These are phyloP conservation scores for Daedaleopsis nitida DNA, from an alignment of 768 basidiomycete genomes.

Conservation along the genomic window DNA sequence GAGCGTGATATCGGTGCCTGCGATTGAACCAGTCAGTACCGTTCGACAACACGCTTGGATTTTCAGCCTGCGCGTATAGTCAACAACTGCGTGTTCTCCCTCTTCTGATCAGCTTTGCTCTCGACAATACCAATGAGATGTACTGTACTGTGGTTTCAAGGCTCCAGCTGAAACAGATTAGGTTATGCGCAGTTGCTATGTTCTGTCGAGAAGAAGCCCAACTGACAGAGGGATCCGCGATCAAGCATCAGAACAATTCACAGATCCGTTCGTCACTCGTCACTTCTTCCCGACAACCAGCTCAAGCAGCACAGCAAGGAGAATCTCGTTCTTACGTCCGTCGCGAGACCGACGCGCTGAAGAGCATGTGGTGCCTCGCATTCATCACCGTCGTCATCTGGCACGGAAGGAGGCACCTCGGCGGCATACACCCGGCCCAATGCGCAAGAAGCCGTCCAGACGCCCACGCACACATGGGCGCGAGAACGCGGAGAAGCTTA, in stretches of 20 bases:
- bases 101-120: no score
- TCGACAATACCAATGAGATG: neutral
- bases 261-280: neutral
- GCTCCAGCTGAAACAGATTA: neutral
- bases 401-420: neutral
- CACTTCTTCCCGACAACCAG: neutral
- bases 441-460: neutral
- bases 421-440: no score
- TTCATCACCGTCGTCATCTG: slow-evolving; percentile 5
- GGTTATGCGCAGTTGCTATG: neutral
- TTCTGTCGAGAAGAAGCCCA: neutral
- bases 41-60: neutral
- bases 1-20: slow-evolving; percentile 69
- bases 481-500: neutral
- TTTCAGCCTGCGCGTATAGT: neutral
- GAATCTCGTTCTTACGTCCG: no score
- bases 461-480: slow-evolving; percentile 15
- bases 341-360: no score
- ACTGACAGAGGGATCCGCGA: slow-evolving; percentile 11
- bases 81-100: neutral
- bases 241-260: slow-evolving; percentile 12
- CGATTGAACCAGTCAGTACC: neutral
- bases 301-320: neutral
- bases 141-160: neutral
- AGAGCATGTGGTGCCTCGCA: neutral